These are phyloP conservation scores for Chaetoceros muelleri DNA, from an alignment of 108 stramenopile genomes.

Conservation along the genomic window DNA sequence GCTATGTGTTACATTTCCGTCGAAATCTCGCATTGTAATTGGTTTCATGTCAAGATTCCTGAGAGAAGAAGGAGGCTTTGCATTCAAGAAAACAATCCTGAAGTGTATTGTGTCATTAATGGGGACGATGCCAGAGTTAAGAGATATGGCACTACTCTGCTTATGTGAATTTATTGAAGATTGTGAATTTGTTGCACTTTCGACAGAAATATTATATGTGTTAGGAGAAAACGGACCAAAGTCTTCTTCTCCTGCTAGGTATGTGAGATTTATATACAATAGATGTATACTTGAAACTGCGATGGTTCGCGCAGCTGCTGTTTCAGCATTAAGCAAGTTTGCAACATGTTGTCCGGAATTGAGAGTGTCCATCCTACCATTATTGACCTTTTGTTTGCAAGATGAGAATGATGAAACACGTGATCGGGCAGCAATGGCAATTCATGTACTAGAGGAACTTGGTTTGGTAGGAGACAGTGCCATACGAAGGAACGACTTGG, in stretches of 20 bases:
- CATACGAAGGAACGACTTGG: slow-evolving; percentile 16
- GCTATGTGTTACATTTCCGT: slow-evolving; percentile 74
- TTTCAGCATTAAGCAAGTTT: slow-evolving; percentile 74
- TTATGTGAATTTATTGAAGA: slow-evolving; percentile 93
- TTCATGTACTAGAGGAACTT: slow-evolving; percentile 39
- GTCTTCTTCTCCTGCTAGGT: slow-evolving; percentile 52
- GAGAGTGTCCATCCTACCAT: slow-evolving; percentile 53
- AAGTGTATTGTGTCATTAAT: slow-evolving; percentile 75
- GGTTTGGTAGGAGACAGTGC: slow-evolving; percentile 26
- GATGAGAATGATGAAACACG: slow-evolving; percentile 91
- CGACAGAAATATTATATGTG: slow-evolving; percentile 66
- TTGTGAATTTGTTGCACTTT: slow-evolving; percentile 76
- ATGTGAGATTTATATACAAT: slow-evolving; percentile 91
- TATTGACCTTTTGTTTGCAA: slow-evolving; percentile 54
- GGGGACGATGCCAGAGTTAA: slow-evolving; percentile 60
- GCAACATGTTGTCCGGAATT: slow-evolving; percentile 66
- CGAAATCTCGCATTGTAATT: slow-evolving; percentile 70
- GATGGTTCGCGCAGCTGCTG: slow-evolving; percentile 79
- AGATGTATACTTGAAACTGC: slow-evolving; percentile 81
- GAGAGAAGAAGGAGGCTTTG: slow-evolving; percentile 79
- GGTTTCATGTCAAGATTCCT: slow-evolving; percentile 79
- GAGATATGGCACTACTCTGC: slow-evolving; percentile 66
- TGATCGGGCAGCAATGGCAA: slow-evolving; percentile 67
- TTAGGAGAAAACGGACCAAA: slow-evolving; percentile 68
- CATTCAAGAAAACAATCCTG: slow-evolving; percentile 83